Evolutionary conservation across 306 rosid species (phyloP).

Genomic region (Malus sylvestris): DNA sequence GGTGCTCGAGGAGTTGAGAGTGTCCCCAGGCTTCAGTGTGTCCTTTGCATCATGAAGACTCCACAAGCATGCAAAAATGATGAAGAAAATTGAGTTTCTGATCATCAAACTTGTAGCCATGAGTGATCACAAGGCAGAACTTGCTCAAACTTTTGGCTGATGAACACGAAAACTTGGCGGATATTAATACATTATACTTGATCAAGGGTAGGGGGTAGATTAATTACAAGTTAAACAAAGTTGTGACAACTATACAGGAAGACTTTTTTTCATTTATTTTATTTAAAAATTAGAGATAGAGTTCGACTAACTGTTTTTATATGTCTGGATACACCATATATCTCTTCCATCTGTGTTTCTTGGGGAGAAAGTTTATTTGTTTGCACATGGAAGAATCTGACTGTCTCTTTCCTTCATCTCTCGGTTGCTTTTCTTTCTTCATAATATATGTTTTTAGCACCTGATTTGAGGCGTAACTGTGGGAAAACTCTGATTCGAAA

Average conservation of each 20-base stretch:
- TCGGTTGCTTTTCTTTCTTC: neutral
- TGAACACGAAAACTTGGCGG: neutral
- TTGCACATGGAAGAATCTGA: neutral
- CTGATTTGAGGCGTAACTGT: neutral
- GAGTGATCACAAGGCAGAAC: neutral
- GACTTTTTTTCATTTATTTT: neutral
- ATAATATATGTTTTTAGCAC: neutral
- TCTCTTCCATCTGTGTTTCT: neutral
- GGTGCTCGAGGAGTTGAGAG: neutral
- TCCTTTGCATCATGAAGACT: neutral
- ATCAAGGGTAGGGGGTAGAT: neutral
- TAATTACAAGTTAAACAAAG: neutral
- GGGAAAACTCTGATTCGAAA: neutral
- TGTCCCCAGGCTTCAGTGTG: conserved; percentile 5
- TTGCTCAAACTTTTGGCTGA: neutral
- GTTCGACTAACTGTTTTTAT: neutral
- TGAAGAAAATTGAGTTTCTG: neutral
- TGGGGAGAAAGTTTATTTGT: neutral
- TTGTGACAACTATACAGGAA: neutral
- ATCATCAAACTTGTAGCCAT: neutral
- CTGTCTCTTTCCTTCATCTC: neutral
- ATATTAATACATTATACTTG: neutral
- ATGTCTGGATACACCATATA: neutral
- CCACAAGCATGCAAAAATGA: neutral
- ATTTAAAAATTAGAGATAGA: neutral